Percentiles rank a stretch among this genome's conserved stretches.
phyloP scores from a whole-genome alignment of 2,329 filamentous ascomycete genomes.

The Lizonia empirigonia region DNA sequence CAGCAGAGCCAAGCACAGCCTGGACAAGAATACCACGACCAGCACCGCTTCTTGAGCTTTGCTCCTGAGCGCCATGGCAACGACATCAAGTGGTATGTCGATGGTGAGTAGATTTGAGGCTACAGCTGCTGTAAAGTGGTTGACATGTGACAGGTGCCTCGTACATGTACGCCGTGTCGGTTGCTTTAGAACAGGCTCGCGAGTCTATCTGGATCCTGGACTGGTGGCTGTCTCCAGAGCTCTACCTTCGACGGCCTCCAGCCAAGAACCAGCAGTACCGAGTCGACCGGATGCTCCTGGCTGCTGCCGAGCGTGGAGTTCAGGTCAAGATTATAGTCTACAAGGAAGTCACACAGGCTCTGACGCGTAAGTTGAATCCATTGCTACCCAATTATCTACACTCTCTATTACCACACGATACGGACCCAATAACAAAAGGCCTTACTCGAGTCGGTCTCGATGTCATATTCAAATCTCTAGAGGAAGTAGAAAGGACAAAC shows the following conservation, averaged over 20 bases:
- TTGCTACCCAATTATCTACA: slow-evolving; percentile 52
- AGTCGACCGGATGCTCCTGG: slow-evolving; percentile 79
- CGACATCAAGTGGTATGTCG: slow-evolving; percentile 84
- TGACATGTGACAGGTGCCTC: slow-evolving; percentile 11
- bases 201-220: slow-evolving; percentile 85
- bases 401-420: slow-evolving; percentile 50
- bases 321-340: slow-evolving; percentile 87
- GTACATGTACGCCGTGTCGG: slow-evolving; percentile 84
- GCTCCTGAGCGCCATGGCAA: slow-evolving; percentile 74
- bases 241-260: slow-evolving; percentile 84
- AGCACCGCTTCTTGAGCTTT: slow-evolving; percentile 67
- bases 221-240: slow-evolving; percentile 87
- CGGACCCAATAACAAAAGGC: slow-evolving; percentile 49
- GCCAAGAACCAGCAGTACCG: slow-evolving; percentile 82
- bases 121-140: background rate
- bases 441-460: slow-evolving; percentile 51
- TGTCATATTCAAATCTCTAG: slow-evolving; percentile 53
- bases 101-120: slow-evolving; percentile 63
- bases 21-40: slow-evolving; percentile 48
- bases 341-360: slow-evolving; percentile 79
- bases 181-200: slow-evolving; percentile 76
- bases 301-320: slow-evolving; percentile 82
- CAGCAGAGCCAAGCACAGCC: slow-evolving; percentile 30
- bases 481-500: slow-evolving; percentile 53
- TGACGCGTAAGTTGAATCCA: slow-evolving; percentile 70